Conservation (phyloP, 2,329 filamentous ascomycete genomes). For the Aspergillus cejpii region DNA sequence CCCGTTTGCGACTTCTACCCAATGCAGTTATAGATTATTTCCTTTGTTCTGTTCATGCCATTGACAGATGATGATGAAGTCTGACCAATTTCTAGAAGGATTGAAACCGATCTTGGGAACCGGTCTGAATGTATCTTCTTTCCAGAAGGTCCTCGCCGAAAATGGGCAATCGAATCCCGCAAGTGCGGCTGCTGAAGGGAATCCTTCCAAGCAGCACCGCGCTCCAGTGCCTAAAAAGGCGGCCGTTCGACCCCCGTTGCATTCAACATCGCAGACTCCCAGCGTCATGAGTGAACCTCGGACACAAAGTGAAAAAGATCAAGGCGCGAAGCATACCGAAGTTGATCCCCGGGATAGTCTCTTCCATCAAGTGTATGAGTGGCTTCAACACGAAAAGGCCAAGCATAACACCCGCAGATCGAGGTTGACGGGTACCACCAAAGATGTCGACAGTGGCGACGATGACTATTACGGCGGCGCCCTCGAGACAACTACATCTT, state of each 20-base stretch:
- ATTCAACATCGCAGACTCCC: constrained; percentile 22
- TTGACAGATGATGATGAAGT: constrained; percentile 15
- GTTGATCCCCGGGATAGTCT: constrained; percentile 41
- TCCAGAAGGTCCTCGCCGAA: constrained; percentile 19
- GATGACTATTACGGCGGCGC: constrained; percentile 17
- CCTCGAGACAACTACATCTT: constrained; percentile 45
- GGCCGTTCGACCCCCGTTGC: constrained; percentile 22
- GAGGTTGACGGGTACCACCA: constrained; percentile 37
- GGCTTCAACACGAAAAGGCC: constrained; percentile 72
- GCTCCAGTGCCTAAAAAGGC: constrained; percentile 25
- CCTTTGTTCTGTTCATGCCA: constrained; percentile 1
- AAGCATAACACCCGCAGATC: constrained; percentile 56
- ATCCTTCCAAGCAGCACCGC: constrained; percentile 25
- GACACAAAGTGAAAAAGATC: constrained; percentile 24
- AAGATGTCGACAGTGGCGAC: constrained; percentile 36
- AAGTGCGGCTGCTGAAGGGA: constrained; percentile 17
- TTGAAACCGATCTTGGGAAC: constrained; percentile 22
- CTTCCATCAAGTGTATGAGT: constrained; percentile 68
- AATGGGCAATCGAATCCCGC: constrained; percentile 16
- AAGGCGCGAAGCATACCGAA: constrained; percentile 19
- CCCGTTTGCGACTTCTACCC: background rate
- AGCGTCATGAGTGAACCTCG: constrained; percentile 20
- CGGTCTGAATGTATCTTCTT: constrained; percentile 21
- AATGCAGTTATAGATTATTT: background rate
- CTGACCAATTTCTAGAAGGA: constrained; percentile 26